Evolutionary conservation across 495 filamentous ascomycete genomes (phyloP).

Genomic region (Entonaema liquescens): DNA sequence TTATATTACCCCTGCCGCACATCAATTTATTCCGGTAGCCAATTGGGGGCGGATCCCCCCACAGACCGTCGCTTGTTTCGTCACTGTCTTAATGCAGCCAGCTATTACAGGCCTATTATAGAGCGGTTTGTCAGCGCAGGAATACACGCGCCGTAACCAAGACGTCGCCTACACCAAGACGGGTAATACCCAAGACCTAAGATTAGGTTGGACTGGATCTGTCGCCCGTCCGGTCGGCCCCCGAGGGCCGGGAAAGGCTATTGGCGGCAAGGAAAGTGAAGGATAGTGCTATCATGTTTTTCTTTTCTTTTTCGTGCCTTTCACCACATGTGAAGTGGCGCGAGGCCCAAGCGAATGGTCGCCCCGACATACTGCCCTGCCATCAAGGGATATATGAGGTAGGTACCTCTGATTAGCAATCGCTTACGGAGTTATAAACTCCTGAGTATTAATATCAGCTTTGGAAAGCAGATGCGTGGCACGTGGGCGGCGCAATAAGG

Average conservation of each 20-base stretch:
- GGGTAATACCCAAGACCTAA: not conserved
- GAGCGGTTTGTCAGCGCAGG: conserved; percentile 23
- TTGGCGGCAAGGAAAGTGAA: not conserved
- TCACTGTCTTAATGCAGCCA: not conserved
- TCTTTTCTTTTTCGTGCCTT: too few relatives aligned
- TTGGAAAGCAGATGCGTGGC: conserved; percentile 1
- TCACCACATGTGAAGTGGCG: not conserved
- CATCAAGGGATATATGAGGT: not conserved
- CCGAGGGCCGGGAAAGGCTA: not conserved
- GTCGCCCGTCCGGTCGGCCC: not conserved
- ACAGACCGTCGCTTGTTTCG: not conserved
- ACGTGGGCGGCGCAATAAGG: not conserved
- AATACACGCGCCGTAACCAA: not conserved
- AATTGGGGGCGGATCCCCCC: not conserved
- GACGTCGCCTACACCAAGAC: not conserved
- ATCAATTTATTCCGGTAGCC: not conserved
- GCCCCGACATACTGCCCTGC: not conserved
- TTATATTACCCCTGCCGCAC: conserved; percentile 7
- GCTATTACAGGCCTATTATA: conserved; percentile 12
- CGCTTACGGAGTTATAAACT: conserved; percentile 12
- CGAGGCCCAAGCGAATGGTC: not conserved
- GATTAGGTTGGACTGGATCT: not conserved
- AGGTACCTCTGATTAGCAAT: conserved; percentile 27
- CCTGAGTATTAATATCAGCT: conserved; percentile 1
- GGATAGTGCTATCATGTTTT: not conserved